A percentile compares a stretch with the other conserved stretches of the same genome.
Evolutionary conservation across 768 basidiomycete species (phyloP).

Genomic region (Lentinula sp.): DNA sequence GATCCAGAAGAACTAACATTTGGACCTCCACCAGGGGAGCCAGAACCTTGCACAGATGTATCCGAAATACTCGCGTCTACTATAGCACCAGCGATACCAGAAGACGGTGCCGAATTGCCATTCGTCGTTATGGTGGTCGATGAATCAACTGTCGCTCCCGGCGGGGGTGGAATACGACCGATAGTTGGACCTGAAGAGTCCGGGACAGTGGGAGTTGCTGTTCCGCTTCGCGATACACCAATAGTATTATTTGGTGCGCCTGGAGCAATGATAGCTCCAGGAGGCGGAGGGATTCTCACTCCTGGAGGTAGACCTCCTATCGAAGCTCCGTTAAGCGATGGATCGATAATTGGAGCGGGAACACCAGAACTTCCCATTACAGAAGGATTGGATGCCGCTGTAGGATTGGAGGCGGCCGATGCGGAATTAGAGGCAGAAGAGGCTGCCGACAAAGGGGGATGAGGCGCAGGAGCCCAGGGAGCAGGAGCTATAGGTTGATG

Average conservation of each 20-base stretch:
- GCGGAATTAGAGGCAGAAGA: background rate
- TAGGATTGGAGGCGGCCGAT: background rate
- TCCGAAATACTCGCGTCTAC: background rate
- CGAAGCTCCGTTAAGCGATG: background rate
- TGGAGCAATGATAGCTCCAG: conserved; percentile 12
- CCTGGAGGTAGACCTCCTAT: conserved; percentile 5
- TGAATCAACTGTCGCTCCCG: conserved; percentile 11
- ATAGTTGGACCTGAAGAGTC: background rate
- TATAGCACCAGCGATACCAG: background rate
- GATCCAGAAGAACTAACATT: background rate
- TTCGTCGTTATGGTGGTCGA: background rate
- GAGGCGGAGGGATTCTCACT: conserved; percentile 13
- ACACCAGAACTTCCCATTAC: background rate
- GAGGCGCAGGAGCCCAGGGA: conserved; percentile 4
- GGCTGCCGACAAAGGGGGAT: background rate
- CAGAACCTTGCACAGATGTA: background rate
- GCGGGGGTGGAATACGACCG: conserved; percentile 12
- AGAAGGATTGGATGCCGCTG: background rate
- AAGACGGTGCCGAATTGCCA: background rate
- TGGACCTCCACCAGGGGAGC: background rate
- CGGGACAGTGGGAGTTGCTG: background rate
- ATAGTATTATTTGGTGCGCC: background rate
- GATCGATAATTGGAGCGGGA: background rate
- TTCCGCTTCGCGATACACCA: background rate
- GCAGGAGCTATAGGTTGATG: conserved; percentile 7